Conservation (phyloP, 192 early-diverging fungal species). For the Umbelopsis sp. region DNA sequence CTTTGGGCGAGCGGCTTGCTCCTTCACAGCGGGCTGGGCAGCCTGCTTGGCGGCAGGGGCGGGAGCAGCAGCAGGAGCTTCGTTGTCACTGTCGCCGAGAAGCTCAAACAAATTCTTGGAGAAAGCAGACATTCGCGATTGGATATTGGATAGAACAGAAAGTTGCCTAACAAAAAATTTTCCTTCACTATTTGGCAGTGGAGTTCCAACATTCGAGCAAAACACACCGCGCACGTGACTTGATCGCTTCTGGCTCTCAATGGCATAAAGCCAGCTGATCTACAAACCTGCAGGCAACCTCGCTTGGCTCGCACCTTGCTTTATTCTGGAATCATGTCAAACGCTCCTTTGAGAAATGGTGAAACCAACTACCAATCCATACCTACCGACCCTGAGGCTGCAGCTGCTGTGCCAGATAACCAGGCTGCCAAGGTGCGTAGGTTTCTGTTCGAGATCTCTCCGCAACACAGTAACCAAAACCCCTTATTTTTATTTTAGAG, state of each 20-base stretch:
- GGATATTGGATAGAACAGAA: slow-evolving; percentile 24
- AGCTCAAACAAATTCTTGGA: slow-evolving; percentile 73
- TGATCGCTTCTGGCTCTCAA: not conserved
- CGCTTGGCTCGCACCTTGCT: too few species aligned
- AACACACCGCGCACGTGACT: not conserved
- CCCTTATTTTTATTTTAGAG: not conserved
- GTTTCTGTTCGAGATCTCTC: not conserved
- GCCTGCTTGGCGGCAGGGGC: slow-evolving; percentile 17
- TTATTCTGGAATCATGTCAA: not conserved
- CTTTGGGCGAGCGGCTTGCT: slow-evolving; percentile 32
- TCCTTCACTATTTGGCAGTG: slow-evolving; percentile 13
- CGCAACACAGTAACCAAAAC: not conserved
- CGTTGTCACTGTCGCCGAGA: slow-evolving; percentile 59
- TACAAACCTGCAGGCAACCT: too few species aligned
- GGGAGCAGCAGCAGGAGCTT: slow-evolving; percentile 26
- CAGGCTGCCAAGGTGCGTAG: not conserved
- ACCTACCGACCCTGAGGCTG: slow-evolving; percentile 22
- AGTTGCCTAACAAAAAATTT: slow-evolving; percentile 18
- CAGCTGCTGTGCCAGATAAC: not conserved
- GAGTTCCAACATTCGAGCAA: slow-evolving; percentile 12
- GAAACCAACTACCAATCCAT: slow-evolving; percentile 17
- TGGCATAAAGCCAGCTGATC: too few species aligned
- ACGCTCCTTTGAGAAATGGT: not conserved
- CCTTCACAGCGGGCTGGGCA: slow-evolving; percentile 28
- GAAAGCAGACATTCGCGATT: slow-evolving; percentile 51